These are phyloP conservation scores for Nitzschia sp. DNA, from an alignment of 108 stramenopile species.

Conservation along the genomic window DNA sequence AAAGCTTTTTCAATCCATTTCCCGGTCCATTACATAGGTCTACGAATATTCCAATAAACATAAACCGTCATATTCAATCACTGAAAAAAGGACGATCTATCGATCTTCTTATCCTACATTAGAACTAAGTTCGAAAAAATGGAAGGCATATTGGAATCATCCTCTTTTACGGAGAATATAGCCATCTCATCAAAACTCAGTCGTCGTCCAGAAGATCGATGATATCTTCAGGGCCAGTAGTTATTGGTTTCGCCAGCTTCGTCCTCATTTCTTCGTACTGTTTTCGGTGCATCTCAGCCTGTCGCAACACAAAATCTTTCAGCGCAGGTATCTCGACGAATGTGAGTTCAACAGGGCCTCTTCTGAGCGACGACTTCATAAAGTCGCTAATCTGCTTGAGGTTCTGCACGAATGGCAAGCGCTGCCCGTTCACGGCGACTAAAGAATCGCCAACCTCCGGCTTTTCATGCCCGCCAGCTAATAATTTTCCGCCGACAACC, in stretches of 20 bases:
- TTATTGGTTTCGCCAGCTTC: neutral
- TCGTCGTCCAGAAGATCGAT: constrained; percentile 38
- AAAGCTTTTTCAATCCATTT: neutral
- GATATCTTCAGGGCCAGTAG: constrained; percentile 9
- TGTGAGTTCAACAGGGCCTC: constrained; percentile 3
- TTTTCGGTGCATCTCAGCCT: neutral
- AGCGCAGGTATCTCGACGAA: constrained; percentile 12
- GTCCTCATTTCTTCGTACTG: neutral
- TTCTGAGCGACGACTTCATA: constrained; percentile 5
- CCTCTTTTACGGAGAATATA: no score
- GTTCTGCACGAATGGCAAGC: constrained; percentile 5
- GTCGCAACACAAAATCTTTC: neutral
- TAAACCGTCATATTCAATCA: no score
- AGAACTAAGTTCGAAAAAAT: no score
- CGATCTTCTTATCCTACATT: no score
- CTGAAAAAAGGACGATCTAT: no score
- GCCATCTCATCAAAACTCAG: no score
- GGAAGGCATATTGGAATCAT: no score
- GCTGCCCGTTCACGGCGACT: constrained; percentile 48
- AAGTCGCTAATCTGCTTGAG: constrained; percentile 1
- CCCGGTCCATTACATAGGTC: no score
- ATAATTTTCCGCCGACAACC: constrained; percentile 19
- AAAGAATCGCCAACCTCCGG: constrained; percentile 59
- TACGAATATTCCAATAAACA: no score
- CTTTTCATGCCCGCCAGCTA: neutral